Evolutionary conservation across 116 monocot species (phyloP), one percentile per base, ranked within the genome.

Genomic region (Papilionanthe hybrid): DNA sequence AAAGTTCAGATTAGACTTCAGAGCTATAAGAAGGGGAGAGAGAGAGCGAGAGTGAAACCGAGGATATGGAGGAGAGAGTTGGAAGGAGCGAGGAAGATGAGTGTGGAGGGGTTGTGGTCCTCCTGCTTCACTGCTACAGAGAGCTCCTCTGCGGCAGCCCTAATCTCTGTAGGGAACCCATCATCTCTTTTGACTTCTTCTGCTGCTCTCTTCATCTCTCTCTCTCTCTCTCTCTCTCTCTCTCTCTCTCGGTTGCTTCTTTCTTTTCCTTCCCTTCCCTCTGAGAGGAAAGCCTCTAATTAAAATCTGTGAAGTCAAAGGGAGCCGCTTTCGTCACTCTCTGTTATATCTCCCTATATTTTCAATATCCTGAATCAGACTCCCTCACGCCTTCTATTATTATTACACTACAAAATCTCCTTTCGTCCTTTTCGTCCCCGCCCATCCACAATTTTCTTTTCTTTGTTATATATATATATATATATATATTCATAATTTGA

Each of bases 31-130:
- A 72, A 9, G 5, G n/a, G 17, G 20, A 10, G 43, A 27, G 15
- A 72, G 7, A 47, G 42, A 72, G 53, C 65, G 57, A 78, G 80
- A 85, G 63, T 74, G 66, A 72, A 27, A 96, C 93, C 96, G 74
- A 96, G 81, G 73, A 86, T 79, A 42, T 80, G 88, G 49, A 93
- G 78, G 81, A 93, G 84, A 79, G 92, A 79, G 49, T 90, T 88
- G 63, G 96, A 91, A 72, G 88, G 76, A 45, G 72, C 28, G 28
- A 96, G 84, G 76, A 96, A 96, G 77, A 82, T 58, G 27, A 78
- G 0, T 42, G 96, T 96, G 58, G 95, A 78, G 43, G 79, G 55
- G 18, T 78, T 55, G 47, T 43, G 50, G 2, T 77, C 53, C 53
- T 53, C 75, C 53, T 77, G 81, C 13, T 67, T 81, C 9, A 77